Base-by-base conservation (phyloP, 345 rosid genomes). In the Anastatica hierochuntica region DNA sequence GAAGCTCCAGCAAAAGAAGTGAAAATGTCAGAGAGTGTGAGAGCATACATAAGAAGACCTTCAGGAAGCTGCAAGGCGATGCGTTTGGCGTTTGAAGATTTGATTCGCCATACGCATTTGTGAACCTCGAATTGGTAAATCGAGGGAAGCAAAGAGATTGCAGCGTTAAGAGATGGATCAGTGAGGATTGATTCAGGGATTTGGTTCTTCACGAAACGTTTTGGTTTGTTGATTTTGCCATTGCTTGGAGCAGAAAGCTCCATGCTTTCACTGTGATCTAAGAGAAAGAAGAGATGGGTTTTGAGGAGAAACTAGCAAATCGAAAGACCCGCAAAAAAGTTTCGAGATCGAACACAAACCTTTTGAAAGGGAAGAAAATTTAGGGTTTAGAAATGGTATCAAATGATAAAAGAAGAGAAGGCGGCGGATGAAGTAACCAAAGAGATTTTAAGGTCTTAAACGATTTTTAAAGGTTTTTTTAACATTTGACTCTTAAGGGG, bases 61-160 rank as follows among this genome's bases (percentile, higher is more conserved):
- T 90, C 98, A 0, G 90, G 98, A 12, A 92, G 81, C 77, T 88
- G 96, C 37, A 92, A 72, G 10, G 98, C 95, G 5, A 92, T 58
- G 65, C 88, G 83, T 70, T 73, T 77, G 1, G 96, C 82, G 31
- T 63, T 50, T 10, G 72, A 13, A 33, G 90, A 74, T 35, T 74
- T 78, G 57, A 92, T 60, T 8, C 98, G 76, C 85, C 85, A 83
- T 4, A 88, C 78, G 66, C 85, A 83, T 68, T 92, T 88, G 65
- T 92, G 95, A 40, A 92, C 65, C 61, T 88, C 98, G 36, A 92
- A 83, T 48, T 71, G 84, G 82, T 92, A 88, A 71, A 87, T 84
- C 8, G 74, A 42, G 4, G 98, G 96, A 7, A 88, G 76, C 24
- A 88, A 68, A 8, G 88, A 68, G 46, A 88, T 77, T 59, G 96